Percentiles rank a stretch among this genome's conserved stretches.
Conservation (phyloP, 805 yeast species). For the Metschnikowia peoriensis region DNA sequence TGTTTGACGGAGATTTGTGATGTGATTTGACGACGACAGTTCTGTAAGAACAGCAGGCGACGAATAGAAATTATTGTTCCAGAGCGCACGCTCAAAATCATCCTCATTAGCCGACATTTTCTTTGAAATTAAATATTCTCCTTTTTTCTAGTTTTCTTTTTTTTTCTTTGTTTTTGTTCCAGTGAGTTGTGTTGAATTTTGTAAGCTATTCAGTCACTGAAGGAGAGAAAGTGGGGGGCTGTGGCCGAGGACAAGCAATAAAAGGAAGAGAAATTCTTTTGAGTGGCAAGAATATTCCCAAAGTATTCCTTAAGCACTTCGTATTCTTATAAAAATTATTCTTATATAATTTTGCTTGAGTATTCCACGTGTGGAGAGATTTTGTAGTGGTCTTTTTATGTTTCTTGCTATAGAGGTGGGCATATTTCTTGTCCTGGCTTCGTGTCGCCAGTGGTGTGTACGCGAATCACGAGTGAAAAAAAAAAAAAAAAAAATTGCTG, state of each 20-base stretch:
- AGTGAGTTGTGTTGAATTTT: background rate
- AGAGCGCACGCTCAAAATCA: conserved; percentile 31
- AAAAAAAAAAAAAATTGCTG: conserved; percentile 1
- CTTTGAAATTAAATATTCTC: too few relatives aligned
- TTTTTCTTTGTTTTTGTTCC: background rate
- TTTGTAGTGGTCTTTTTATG: background rate
- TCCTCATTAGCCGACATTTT: conserved; percentile 17
- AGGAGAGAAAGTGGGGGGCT: too few relatives aligned
- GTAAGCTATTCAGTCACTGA: too few relatives aligned
- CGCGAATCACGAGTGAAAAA: background rate
- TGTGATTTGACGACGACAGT: conserved; percentile 23
- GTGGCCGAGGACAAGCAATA: too few relatives aligned
- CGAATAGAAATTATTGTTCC: conserved; percentile 35
- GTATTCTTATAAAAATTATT: too few relatives aligned
- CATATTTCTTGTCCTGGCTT: background rate
- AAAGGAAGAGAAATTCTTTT: too few relatives aligned
- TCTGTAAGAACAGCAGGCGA: conserved; percentile 22
- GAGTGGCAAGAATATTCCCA: too few relatives aligned
- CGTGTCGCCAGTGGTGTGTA: conserved; percentile 1
- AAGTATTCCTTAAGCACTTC: too few relatives aligned
- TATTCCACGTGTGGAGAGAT: background rate
- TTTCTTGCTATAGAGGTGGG: background rate
- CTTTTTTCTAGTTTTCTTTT: background rate
- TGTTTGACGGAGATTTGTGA: conserved; percentile 25
- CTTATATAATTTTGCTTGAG: background rate